Percentiles rank a stretch among this genome's conserved stretches.
phyloP scores from a whole-genome alignment of 1,139 yeast species.

The Scheffersomyces titani region DNA sequence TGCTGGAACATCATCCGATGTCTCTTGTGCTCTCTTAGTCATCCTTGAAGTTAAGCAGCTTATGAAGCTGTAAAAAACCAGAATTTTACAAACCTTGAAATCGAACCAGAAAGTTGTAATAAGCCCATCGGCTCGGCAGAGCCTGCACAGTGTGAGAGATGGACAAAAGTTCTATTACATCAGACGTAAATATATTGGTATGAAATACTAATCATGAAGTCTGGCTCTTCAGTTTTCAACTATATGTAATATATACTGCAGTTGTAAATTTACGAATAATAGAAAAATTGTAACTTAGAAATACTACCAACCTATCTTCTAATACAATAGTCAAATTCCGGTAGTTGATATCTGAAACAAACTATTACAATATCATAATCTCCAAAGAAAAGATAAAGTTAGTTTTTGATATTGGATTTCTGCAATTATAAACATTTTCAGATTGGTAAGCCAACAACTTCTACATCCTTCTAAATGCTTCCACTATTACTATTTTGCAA shows the following conservation, averaged over 20 bases:
- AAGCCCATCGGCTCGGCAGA: background rate
- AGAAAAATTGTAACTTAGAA: too few species aligned
- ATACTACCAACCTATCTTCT: too few species aligned
- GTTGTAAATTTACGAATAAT: too few species aligned
- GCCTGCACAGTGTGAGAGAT: background rate
- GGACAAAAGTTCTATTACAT: too few species aligned
- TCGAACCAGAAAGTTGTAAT: background rate
- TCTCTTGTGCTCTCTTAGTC: conserved; percentile 6
- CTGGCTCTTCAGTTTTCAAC: background rate
- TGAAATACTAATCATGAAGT: too few species aligned
- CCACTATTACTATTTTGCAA: background rate
- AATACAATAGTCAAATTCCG: too few species aligned
- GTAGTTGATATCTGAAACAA: too few species aligned
- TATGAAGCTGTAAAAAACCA: background rate
- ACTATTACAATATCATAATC: background rate
- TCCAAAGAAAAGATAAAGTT: background rate
- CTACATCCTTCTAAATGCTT: background rate
- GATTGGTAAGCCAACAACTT: background rate
- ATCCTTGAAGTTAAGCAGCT: background rate
- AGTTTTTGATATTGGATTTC: background rate
- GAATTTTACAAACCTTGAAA: background rate
- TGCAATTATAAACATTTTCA: background rate
- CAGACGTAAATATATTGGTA: too few species aligned
- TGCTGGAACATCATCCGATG: conserved; percentile 5
- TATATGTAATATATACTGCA: too few species aligned